Conservation (phyloP, 23 red algal genomes). For the Agarophyton chilense region DNA sequence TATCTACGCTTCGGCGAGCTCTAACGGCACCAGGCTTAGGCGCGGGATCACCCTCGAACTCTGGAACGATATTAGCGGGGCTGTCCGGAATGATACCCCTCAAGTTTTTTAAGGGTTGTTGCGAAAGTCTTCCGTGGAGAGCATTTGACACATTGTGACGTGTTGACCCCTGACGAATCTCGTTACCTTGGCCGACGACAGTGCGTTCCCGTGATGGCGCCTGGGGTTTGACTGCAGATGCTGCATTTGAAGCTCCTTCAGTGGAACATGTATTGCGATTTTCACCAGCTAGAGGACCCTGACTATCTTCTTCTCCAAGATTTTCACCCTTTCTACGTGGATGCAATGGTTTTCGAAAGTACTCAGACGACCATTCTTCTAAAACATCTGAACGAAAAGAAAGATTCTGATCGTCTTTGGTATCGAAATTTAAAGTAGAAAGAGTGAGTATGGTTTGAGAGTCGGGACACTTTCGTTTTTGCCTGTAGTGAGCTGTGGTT, state of each 20-base stretch:
- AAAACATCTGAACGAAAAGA: constrained; percentile 64
- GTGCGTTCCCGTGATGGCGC: background rate
- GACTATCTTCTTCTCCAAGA: constrained; percentile 14
- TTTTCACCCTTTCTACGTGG: constrained; percentile 44
- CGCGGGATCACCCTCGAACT: constrained; percentile 26
- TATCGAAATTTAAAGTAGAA: constrained; percentile 51
- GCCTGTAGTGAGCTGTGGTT: constrained; percentile 56
- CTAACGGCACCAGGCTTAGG: constrained; percentile 25
- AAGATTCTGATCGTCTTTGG: constrained; percentile 45
- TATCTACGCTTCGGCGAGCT: constrained; percentile 66
- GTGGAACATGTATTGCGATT: background rate
- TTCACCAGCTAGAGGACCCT: background rate
- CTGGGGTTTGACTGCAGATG: background rate
- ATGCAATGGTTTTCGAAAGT: constrained; percentile 61
- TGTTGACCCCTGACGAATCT: background rate
- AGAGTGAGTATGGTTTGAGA: constrained; percentile 62
- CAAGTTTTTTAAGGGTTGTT: background rate
- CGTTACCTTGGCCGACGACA: background rate
- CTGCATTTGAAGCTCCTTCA: background rate
- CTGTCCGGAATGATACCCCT: background rate
- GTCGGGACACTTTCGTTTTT: constrained; percentile 28
- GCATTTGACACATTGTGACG: background rate
- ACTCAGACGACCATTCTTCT: constrained; percentile 60
- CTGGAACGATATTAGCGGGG: background rate
- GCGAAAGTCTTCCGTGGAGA: background rate